Conservation (phyloP, 2,329 filamentous ascomycete species). For the Orbilia blumenaviensis region DNA sequence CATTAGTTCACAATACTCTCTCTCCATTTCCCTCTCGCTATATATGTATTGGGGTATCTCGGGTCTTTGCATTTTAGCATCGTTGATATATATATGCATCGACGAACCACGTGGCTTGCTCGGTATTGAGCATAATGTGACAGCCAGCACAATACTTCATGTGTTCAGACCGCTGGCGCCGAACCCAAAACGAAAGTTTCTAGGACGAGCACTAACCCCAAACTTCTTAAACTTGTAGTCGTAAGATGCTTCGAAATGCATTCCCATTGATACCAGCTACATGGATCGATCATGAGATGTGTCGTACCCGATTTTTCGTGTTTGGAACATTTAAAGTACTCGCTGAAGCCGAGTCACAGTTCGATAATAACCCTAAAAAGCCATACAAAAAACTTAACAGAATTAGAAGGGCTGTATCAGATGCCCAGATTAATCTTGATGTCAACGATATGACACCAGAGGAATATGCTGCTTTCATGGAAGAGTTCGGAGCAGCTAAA, state of each 20-base stretch:
- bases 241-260: constrained; percentile 58
- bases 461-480: constrained; percentile 58
- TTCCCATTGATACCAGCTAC: constrained; percentile 61
- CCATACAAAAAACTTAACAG: constrained; percentile 58
- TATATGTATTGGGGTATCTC: too few relatives aligned
- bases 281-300: constrained; percentile 60
- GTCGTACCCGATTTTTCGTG: constrained; percentile 58
- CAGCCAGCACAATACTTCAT: background rate
- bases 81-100: background rate
- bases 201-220: too few relatives aligned
- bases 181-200: too few relatives aligned
- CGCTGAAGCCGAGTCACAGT: constrained; percentile 60
- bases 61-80: background rate
- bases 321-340: constrained; percentile 59
- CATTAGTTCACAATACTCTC: too few relatives aligned
- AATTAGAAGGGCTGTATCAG: constrained; percentile 55
- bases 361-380: constrained; percentile 51
- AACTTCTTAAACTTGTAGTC: too few relatives aligned
- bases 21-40: too few relatives aligned
- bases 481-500: constrained; percentile 50
- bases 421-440: constrained; percentile 44
- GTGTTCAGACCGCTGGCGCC: too few relatives aligned
- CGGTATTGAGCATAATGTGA: constrained; percentile 38
- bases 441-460: constrained; percentile 56
- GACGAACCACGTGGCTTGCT: background rate